phyloP scores from a whole-genome alignment of 108 stramenopile genomes.

The Fistulifera solaris region DNA sequence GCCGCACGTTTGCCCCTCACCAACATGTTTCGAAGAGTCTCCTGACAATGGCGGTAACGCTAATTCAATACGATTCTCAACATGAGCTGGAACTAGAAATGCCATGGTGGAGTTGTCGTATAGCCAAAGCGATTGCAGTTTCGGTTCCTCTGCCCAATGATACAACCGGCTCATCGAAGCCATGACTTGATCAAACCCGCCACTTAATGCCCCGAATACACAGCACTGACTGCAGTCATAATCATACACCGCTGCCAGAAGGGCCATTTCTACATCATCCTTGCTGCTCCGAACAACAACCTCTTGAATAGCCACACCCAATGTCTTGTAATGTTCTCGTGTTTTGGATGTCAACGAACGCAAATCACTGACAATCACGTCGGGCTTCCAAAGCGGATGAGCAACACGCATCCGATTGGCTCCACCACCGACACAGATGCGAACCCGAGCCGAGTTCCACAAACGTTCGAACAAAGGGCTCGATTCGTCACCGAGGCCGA shows the following conservation, averaged over 20 bases:
- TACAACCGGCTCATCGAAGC: slow-evolving; percentile 57
- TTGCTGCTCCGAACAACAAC: slow-evolving; percentile 64
- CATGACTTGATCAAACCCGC: slow-evolving; percentile 87
- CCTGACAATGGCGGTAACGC: slow-evolving; percentile 14
- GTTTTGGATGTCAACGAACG: slow-evolving; percentile 75
- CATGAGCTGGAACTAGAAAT: slow-evolving; percentile 37
- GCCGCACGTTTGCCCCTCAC: slow-evolving; percentile 80
- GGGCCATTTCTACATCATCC: slow-evolving; percentile 84
- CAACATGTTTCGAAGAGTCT: slow-evolving; percentile 20
- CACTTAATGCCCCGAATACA: slow-evolving; percentile 80
- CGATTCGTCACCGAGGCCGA: neutral
- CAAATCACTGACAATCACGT: slow-evolving; percentile 86
- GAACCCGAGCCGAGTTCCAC: slow-evolving; percentile 45
- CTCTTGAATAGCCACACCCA: slow-evolving; percentile 59
- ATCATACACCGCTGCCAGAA: slow-evolving; percentile 8
- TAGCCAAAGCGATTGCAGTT: slow-evolving; percentile 30
- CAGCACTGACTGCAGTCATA: slow-evolving; percentile 8
- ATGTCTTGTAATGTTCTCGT: slow-evolving; percentile 42
- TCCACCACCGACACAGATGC: slow-evolving; percentile 92
- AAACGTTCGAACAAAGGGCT: slow-evolving; percentile 28
- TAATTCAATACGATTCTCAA: slow-evolving; percentile 34
- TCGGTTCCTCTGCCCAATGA: slow-evolving; percentile 39
- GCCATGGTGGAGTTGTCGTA: slow-evolving; percentile 70
- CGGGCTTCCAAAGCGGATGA: slow-evolving; percentile 40
- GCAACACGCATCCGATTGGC: slow-evolving; percentile 87